These are phyloP conservation scores for Blastocystis sp. DNA, from an alignment of 352 stramenopile species.

Conservation along the genomic window DNA sequence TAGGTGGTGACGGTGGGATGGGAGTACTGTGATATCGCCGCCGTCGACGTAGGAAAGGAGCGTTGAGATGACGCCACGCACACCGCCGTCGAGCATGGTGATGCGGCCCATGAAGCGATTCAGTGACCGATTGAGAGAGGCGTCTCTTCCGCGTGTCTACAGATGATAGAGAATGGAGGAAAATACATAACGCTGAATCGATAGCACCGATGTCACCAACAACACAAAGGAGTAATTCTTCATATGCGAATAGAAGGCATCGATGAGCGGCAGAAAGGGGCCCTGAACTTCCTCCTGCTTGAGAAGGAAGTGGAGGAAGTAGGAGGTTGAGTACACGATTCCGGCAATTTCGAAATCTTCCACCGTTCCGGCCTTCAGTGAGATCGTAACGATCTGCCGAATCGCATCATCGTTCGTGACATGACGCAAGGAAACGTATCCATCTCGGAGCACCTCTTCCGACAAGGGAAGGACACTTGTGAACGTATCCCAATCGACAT, in stretches of 20 bases:
- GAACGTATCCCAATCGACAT: neutral
- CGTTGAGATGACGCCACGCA: neutral
- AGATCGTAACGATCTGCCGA: neutral
- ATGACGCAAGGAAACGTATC: neutral
- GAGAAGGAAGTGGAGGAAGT: conserved; percentile 12
- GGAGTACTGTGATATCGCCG: neutral
- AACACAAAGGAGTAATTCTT: neutral
- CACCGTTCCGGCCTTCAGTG: neutral
- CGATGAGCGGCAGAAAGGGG: neutral
- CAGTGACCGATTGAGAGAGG: neutral
- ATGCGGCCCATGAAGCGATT: neutral
- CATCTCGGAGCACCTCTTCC: neutral
- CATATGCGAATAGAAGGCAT: neutral
- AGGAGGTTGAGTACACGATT: neutral
- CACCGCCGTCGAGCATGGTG: neutral
- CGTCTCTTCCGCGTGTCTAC: neutral
- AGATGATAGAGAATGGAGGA: neutral
- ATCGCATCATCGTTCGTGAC: neutral
- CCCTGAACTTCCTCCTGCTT: neutral
- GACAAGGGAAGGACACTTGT: neutral
- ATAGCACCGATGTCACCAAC: conserved; percentile 7
- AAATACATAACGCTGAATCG: neutral
- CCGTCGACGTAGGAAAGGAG: neutral
- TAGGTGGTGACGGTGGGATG: neutral
- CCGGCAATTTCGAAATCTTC: conserved; percentile 31